Percentiles rank a stretch among this genome's conserved stretches.
These are phyloP conservation scores for Solanum bulbocastanum DNA, from an alignment of 257 asterid species.

Conservation along the genomic window DNA sequence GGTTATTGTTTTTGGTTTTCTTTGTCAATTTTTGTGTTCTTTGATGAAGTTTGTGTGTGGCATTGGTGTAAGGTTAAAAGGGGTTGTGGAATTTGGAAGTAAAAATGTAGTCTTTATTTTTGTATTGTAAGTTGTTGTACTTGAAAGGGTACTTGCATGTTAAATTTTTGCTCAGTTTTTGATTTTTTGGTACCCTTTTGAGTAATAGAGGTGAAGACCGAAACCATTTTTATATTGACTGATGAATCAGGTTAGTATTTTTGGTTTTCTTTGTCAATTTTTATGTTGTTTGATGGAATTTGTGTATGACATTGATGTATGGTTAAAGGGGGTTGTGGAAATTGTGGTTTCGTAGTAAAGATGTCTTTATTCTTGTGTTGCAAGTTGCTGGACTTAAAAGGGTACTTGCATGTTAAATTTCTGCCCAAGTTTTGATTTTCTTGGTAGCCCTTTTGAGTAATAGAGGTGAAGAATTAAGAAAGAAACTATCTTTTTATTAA, in stretches of 20 bases:
- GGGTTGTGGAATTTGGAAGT: not conserved
- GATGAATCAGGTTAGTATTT: conserved; percentile 1
- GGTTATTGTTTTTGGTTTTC: not conserved
- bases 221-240: not conserved
- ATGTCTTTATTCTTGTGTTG: not conserved
- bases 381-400: not conserved
- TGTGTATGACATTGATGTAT: not conserved
- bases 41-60: not conserved
- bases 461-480: not conserved
- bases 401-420: not conserved
- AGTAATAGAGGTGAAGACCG: not conserved
- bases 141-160: not conserved
- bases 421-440: not conserved
- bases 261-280: not conserved
- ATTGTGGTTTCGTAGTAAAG: not conserved
- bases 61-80: not conserved
- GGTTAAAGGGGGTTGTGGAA: not conserved
- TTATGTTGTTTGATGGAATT: not conserved
- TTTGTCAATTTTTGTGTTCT: not conserved
- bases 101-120: not conserved
- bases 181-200: not conserved
- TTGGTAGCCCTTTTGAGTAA: not conserved
- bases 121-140: not conserved
- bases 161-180: not conserved
- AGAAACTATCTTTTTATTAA: not conserved